These are phyloP conservation scores for Astragalus membranaceus DNA, from an alignment of 306 rosid species.

Conservation along the genomic window DNA sequence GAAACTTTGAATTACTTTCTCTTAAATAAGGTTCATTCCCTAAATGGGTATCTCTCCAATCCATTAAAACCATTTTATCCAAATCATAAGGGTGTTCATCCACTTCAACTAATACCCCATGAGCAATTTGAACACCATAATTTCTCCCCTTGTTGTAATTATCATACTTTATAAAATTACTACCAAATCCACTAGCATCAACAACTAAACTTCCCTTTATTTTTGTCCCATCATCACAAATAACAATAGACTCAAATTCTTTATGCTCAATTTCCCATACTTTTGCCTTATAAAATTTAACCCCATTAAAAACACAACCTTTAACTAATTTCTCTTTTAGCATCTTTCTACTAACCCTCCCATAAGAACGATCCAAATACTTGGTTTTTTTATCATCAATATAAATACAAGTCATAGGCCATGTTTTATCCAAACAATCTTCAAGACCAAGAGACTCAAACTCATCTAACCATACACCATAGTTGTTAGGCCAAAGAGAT, in stretches of 20 bases:
- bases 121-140: slow-evolving; percentile 73
- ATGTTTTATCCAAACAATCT: slow-evolving; percentile 64
- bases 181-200: slow-evolving; percentile 80
- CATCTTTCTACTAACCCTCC: slow-evolving; percentile 55
- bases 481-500: slow-evolving; percentile 79
- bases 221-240: slow-evolving; percentile 57
- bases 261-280: slow-evolving; percentile 53
- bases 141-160: slow-evolving; percentile 43
- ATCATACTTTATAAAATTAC: slow-evolving; percentile 36
- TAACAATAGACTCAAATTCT: slow-evolving; percentile 46
- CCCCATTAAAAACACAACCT: slow-evolving; percentile 54
- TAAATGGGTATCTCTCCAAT: slow-evolving; percentile 67
- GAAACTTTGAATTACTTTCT: slow-evolving; percentile 42
- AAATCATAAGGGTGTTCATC: slow-evolving; percentile 72
- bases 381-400: slow-evolving; percentile 45
- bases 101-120: slow-evolving; percentile 78
- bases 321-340: slow-evolving; percentile 44
- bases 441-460: slow-evolving; percentile 52
- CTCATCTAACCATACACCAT: slow-evolving; percentile 87
- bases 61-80: slow-evolving; percentile 64
- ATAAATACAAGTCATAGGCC: slow-evolving; percentile 61
- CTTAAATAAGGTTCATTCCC: slow-evolving; percentile 63
- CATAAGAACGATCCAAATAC: slow-evolving; percentile 62
- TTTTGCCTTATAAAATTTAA: slow-evolving; percentile 59
- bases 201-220: slow-evolving; percentile 61